Conservation (phyloP, 345 rosid species). For the Acer saccharum region DNA sequence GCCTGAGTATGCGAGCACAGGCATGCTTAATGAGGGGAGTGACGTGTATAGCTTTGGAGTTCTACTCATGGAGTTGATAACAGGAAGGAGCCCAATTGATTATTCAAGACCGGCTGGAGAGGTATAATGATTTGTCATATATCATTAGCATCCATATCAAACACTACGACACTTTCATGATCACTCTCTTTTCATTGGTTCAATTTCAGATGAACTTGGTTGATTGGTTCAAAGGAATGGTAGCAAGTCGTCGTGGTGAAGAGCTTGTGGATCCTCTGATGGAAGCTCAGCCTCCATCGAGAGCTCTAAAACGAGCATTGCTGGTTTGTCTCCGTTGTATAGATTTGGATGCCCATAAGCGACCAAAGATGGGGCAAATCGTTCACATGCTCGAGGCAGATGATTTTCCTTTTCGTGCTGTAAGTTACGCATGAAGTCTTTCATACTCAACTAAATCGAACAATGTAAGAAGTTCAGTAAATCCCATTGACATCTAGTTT, state of each 20-base stretch:
- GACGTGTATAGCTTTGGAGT: conserved; percentile 95
- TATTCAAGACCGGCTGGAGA: conserved; percentile 90
- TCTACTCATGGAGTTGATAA: conserved; percentile 89
- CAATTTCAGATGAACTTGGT: conserved; percentile 80
- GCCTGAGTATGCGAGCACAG: conserved; percentile 94
- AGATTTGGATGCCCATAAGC: conserved; percentile 77
- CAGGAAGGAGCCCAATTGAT: conserved; percentile 91
- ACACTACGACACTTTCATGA: background rate
- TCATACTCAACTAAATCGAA: background rate
- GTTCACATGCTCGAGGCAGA: conserved; percentile 98
- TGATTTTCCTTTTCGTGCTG: conserved; percentile 83
- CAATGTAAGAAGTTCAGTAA: background rate
- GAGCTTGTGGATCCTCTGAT: conserved; percentile 81
- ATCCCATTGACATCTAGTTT: background rate
- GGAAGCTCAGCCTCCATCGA: conserved; percentile 57
- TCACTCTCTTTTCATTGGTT: conserved; percentile 4
- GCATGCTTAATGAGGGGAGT: conserved; percentile 94
- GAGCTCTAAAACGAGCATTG: conserved; percentile 75
- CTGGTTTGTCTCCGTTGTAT: conserved; percentile 91
- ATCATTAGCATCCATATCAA: background rate
- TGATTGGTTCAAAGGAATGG: conserved; percentile 98
- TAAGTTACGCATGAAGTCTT: conserved; percentile 36
- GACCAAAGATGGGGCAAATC: conserved; percentile 98
- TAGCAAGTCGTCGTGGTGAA: conserved; percentile 82
- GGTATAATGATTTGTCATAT: conserved; percentile 39